These are phyloP conservation scores for Flaveria linearis DNA, from an alignment of 129 eudicot species.

Conservation along the genomic window DNA sequence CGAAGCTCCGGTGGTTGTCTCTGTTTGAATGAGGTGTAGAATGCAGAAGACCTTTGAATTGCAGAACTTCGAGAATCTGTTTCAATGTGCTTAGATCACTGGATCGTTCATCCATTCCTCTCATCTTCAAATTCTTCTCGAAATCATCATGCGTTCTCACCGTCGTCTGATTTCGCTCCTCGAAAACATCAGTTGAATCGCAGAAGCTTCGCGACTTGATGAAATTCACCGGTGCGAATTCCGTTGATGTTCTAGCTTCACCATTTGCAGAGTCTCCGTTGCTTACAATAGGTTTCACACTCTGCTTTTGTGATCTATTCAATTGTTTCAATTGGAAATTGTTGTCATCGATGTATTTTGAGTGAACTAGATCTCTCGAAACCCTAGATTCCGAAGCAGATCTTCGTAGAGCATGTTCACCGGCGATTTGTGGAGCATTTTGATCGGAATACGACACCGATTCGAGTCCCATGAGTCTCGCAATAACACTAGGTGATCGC, in stretches of 20 bases:
- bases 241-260: too few species aligned
- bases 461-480: constrained; percentile 92
- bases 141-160: constrained; percentile 55
- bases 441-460: constrained; percentile 32
- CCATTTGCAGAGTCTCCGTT: too few species aligned
- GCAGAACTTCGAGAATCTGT: constrained; percentile 87
- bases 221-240: not conserved
- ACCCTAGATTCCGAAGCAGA: constrained; percentile 81
- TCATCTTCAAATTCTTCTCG: constrained; percentile 58
- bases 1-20: constrained; percentile 44
- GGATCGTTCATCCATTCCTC: constrained; percentile 70
- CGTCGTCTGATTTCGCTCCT: constrained; percentile 50
- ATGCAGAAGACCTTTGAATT: constrained; percentile 85
- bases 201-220: constrained; percentile 39
- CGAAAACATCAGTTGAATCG: constrained; percentile 59
- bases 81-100: constrained; percentile 75
- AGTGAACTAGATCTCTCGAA: constrained; percentile 52
- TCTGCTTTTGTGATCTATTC: constrained; percentile 25
- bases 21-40: constrained; percentile 38
- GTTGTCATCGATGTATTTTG: constrained; percentile 43
- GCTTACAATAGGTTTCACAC: constrained; percentile 7
- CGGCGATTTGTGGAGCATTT: not conserved
- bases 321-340: constrained; percentile 38
- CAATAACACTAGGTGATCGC: constrained; percentile 78
- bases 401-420: constrained; percentile 51